Conservation (phyloP, 1,284 basidiomycete species). For the Coniferiporia weirii region DNA sequence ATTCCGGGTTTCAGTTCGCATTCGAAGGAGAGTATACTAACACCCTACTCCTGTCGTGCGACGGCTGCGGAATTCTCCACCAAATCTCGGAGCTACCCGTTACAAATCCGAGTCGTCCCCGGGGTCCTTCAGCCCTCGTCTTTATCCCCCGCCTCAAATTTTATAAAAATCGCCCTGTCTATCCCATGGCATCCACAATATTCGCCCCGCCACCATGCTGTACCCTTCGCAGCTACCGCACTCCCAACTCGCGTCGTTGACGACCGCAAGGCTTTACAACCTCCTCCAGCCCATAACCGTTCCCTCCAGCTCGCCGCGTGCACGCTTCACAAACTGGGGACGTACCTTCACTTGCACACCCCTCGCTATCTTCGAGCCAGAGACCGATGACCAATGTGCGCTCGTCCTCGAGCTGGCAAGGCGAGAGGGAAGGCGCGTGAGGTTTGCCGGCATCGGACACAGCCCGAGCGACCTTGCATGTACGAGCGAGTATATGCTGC, state of each 20-base stretch:
- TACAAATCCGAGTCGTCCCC: too few relatives aligned
- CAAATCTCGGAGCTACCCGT: too few relatives aligned
- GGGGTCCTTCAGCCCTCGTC: too few relatives aligned
- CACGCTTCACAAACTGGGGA: conserved; percentile 69
- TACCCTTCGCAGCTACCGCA: not conserved
- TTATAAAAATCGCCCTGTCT: conserved; percentile 10
- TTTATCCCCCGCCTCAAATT: not conserved
- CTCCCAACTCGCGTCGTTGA: conserved; percentile 12
- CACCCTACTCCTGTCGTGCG: too few relatives aligned
- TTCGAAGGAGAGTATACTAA: too few relatives aligned
- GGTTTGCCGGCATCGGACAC: conserved; percentile 88
- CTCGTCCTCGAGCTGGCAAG: conserved; percentile 82
- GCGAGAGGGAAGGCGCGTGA: conserved; percentile 64
- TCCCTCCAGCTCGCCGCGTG: conserved; percentile 34
- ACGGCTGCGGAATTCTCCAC: too few relatives aligned
- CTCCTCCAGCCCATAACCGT: conserved; percentile 50
- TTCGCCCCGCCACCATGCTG: conserved; percentile 11
- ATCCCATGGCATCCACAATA: conserved; percentile 12
- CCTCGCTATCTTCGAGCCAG: conserved; percentile 72
- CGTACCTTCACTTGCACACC: conserved; percentile 61
- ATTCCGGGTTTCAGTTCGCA: too few relatives aligned
- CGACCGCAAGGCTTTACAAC: conserved; percentile 41
- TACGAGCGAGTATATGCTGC: conserved; percentile 78
- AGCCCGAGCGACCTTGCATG: conserved; percentile 91
- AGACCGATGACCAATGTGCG: conserved; percentile 65